These are phyloP conservation scores for Bruguiera sexangula DNA, from an alignment of 345 rosid genomes.

Conservation along the genomic window DNA sequence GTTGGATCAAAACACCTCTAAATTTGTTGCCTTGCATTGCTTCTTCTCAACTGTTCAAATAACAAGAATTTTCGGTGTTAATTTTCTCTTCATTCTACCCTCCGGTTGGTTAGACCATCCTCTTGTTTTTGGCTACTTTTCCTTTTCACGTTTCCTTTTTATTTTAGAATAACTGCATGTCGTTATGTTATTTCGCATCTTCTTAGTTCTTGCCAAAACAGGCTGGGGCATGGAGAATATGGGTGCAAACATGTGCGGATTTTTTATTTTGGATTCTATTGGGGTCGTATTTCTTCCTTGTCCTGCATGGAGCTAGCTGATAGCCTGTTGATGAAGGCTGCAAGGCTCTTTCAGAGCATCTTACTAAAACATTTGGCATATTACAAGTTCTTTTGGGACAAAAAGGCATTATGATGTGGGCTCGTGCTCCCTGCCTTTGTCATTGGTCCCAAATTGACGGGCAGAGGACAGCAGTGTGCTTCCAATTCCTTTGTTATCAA, in stretches of 20 bases:
- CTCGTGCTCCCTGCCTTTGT: slow-evolving; percentile 18
- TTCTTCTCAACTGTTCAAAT: slow-evolving; percentile 40
- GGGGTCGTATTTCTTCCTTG: slow-evolving; percentile 12
- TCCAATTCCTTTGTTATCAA: slow-evolving; percentile 1
- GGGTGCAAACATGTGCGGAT: slow-evolving; percentile 3
- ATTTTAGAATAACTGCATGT: background rate
- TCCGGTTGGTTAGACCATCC: background rate
- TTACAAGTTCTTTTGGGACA: slow-evolving; percentile 14
- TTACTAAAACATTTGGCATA: slow-evolving; percentile 22
- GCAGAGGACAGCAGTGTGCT: background rate
- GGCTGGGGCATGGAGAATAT: slow-evolving; percentile 16
- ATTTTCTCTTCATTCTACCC: background rate
- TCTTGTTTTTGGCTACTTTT: background rate
- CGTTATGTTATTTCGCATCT: background rate
- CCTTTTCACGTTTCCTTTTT: background rate
- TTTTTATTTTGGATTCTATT: slow-evolving; percentile 13
- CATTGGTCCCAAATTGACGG: slow-evolving; percentile 17
- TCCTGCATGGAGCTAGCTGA: slow-evolving; percentile 23
- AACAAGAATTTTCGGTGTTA: slow-evolving; percentile 34
- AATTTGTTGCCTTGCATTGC: slow-evolving; percentile 47
- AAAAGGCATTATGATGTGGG: slow-evolving; percentile 19
- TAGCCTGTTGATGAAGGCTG: slow-evolving; percentile 16
- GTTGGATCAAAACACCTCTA: slow-evolving; percentile 37
- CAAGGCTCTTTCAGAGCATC: slow-evolving; percentile 15
- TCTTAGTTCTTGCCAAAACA: slow-evolving; percentile 21